Percentiles rank a stretch among this genome's conserved stretches.
Conservation (phyloP, 208 protist genomes). For the Acanthamoeba royreba region DNA sequence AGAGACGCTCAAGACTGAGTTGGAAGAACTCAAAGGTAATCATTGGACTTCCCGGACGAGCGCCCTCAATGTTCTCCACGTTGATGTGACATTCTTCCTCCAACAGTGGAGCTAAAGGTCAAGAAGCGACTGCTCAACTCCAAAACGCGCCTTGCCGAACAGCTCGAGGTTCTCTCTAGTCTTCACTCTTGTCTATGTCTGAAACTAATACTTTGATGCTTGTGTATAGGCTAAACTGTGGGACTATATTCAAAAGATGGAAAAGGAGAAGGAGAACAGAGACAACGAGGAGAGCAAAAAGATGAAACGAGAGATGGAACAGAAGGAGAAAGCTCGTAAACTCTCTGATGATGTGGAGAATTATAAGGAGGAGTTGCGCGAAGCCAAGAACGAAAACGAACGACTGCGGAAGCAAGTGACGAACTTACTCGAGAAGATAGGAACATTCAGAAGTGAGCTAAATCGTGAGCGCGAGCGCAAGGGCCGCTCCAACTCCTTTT, state of each 20-base stretch:
- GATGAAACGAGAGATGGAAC: slow-evolving; percentile 5
- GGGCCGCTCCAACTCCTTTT: background rate
- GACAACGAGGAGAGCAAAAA: slow-evolving; percentile 32
- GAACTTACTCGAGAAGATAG: background rate
- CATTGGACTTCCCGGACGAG: background rate
- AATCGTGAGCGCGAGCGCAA: background rate
- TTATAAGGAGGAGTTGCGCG: background rate
- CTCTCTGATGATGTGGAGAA: slow-evolving; percentile 17
- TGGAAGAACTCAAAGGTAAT: background rate
- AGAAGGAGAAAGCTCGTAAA: background rate
- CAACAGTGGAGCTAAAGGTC: background rate
- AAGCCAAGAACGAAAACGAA: background rate
- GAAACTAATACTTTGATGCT: background rate
- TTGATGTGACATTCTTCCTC: background rate
- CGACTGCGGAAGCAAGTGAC: slow-evolving; percentile 13
- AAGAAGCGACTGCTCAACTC: slow-evolving; percentile 9
- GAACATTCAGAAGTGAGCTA: background rate
- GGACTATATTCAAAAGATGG: slow-evolving; percentile 24
- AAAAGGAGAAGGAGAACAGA: slow-evolving; percentile 9
- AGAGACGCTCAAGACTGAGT: background rate
- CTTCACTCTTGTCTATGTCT: too few relatives aligned
- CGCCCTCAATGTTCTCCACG: background rate
- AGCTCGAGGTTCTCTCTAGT: too few relatives aligned
- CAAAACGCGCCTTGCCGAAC: background rate
- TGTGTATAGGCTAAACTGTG: background rate